A percentile compares a stretch with the other conserved stretches of the same genome.
phyloP scores from a whole-genome alignment of 768 basidiomycete genomes.

The Collybia sordida region DNA sequence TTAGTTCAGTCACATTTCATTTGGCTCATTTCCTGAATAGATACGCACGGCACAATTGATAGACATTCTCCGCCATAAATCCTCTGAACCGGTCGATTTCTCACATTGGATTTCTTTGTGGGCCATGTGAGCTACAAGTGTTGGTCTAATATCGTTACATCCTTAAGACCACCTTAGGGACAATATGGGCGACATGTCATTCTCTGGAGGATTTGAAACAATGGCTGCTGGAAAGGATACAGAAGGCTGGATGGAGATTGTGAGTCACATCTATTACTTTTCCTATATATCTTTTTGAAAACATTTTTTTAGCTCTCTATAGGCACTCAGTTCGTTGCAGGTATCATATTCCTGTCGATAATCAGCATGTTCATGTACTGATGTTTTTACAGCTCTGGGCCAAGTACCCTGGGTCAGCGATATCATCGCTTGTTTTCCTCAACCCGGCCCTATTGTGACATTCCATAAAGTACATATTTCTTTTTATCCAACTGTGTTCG shows the following conservation, averaged over 20 bases:
- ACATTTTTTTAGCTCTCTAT: not conserved
- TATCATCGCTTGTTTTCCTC: slow-evolving; percentile 3
- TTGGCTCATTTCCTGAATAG: not conserved
- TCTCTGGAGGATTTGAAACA: slow-evolving; percentile 3
- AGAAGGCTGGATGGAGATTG: slow-evolving; percentile 4
- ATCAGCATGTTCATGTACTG: not conserved
- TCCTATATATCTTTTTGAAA: not conserved
- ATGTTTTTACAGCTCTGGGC: slow-evolving; percentile 2
- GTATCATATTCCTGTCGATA: not conserved
- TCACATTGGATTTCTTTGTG: slow-evolving; percentile 4
- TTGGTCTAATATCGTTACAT: not conserved
- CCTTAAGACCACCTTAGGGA: not conserved
- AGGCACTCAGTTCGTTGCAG: slow-evolving; percentile 1
- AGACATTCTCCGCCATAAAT: not conserved
- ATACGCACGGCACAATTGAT: not conserved
- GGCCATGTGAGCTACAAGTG: not conserved
- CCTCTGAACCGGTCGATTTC: not conserved
- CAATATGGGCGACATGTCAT: slow-evolving; percentile 4
- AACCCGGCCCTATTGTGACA: slow-evolving; percentile 1
- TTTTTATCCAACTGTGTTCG: not conserved
- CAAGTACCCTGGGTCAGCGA: slow-evolving; percentile 8
- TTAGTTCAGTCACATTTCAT: not conserved
- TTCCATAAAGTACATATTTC: slow-evolving; percentile 2
- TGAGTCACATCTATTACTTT: not conserved
- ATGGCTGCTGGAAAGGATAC: slow-evolving; percentile 2